These are phyloP conservation scores for Beauveria asiatica DNA, from an alignment of 2,329 filamentous ascomycete species.

Conservation along the genomic window DNA sequence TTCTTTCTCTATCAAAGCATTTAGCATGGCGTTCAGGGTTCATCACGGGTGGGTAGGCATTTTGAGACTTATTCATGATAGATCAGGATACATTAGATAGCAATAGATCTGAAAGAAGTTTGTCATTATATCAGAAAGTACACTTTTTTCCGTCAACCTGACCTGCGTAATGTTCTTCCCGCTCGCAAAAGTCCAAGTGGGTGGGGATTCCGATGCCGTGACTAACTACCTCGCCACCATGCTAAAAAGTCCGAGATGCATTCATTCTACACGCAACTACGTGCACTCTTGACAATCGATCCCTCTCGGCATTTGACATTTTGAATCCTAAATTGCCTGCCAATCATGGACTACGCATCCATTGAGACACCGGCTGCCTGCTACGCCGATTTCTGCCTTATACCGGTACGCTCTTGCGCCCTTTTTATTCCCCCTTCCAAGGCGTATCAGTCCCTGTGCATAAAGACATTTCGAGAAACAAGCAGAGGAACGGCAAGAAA, in stretches of 20 bases:
- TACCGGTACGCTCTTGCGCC: slow-evolving; percentile 51
- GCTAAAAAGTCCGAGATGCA: not conserved
- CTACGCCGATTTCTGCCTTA: slow-evolving; percentile 85
- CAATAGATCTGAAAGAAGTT: not conserved
- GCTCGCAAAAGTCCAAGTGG: not conserved
- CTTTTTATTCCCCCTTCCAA: not conserved
- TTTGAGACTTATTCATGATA: not conserved
- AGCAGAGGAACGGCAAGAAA: not conserved
- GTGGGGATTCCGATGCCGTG: not conserved
- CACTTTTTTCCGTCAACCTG: not conserved
- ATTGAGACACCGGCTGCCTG: slow-evolving; percentile 63
- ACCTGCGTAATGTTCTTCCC: not conserved
- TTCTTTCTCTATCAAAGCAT: not conserved
- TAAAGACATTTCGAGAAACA: not conserved
- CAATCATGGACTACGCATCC: slow-evolving; percentile 30
- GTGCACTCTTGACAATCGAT: not conserved
- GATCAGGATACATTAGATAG: not conserved
- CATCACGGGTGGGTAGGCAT: not conserved
- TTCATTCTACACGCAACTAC: not conserved
- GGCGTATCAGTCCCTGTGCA: not conserved
- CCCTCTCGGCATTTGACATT: no score
- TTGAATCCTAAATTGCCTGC: not conserved
- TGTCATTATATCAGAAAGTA: not conserved
- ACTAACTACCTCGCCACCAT: not conserved
- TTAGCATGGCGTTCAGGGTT: not conserved